Evolutionary conservation across 257 asterid genomes (phyloP), one percentile per base, ranked within the genome.

Genomic region (Galeopsis tetrahit): DNA sequence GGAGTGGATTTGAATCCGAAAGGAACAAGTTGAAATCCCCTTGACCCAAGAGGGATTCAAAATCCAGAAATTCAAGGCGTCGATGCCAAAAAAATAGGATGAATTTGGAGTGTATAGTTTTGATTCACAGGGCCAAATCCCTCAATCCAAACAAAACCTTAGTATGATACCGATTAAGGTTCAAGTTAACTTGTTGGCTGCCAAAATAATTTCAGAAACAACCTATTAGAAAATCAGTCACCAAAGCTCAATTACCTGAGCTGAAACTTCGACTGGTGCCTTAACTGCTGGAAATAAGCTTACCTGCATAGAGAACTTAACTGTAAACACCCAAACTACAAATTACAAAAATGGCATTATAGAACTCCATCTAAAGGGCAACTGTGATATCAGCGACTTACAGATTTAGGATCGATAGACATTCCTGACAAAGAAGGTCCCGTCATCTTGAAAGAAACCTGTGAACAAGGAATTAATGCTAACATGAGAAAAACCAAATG

Each of bases 371-470:
- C 40, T 17, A 36, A 58, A 53, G 9, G 5, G 76, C 40, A 66
- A 7, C 63, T 17, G 15, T 28, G 32, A 65, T 49, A 51, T 75
- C 43, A 73, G 14, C 8, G 73, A 82, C 96, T 80, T 89, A 89
- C 98, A 81, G 95, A 86, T 88, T 89, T 94, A 66, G 96, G 93
- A 86, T 94, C 96, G 62, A 91, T 83, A 43, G 91, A 79, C 96
- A 94, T 85, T 80, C 98, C 98, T 69, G 98, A 88, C 68, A 94
- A 77, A 8, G 98, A 84, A 68, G 83, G 84, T 59, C 98, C 97
- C 35, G 78, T 77, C 75, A 91, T 87, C 90, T 89, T 94, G 91
- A 94, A 91, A 75, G 98, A 91, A 69, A 94, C 96, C 98, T 94
- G 86, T 67, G 82, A 32, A 46, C 68, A 70, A 76, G 53, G 64